Conservation (phyloP, 129 eudicot genomes). For the Lactuca sativa region DNA sequence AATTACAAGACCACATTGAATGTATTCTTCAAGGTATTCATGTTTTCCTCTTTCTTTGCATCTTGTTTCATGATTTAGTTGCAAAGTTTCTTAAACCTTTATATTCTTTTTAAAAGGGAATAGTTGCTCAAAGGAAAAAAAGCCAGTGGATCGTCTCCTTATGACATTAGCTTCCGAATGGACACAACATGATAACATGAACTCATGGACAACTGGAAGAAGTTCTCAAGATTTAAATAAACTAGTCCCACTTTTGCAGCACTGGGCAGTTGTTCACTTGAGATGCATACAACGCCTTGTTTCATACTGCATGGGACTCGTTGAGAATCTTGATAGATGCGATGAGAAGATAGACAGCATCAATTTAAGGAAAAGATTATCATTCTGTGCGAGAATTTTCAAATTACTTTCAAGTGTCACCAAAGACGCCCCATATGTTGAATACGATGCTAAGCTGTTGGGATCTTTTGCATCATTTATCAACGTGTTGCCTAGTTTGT, state of each 20-base stretch:
- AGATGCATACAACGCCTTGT: conserved; percentile 72
- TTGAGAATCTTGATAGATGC: conserved; percentile 43
- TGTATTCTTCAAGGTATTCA: conserved; percentile 77
- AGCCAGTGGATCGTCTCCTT: conserved; percentile 68
- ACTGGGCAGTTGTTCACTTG: conserved; percentile 73
- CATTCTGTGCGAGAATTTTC: conserved; percentile 55
- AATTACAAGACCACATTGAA: conserved; percentile 51
- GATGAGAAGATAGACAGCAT: conserved; percentile 60
- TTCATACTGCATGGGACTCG: conserved; percentile 42
- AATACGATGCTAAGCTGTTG: conserved; percentile 50
- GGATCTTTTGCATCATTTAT: conserved; percentile 61
- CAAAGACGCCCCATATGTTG: conserved; percentile 53
- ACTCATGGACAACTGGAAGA: conserved; percentile 38
- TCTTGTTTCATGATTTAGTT: conserved; percentile 9
- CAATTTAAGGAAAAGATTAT: conserved; percentile 57
- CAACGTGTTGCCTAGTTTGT: conserved; percentile 56
- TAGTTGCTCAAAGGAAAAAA: conserved; percentile 61
- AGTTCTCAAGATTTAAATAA: conserved; percentile 49
- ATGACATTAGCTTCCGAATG: conserved; percentile 64
- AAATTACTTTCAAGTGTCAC: conserved; percentile 68
- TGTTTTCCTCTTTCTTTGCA: not conserved
- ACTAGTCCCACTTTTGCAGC: conserved; percentile 63
- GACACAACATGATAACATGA: conserved; percentile 47
- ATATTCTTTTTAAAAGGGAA: conserved; percentile 46
- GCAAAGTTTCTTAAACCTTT: conserved; percentile 16